Conservation (phyloP, 2,329 filamentous ascomycete genomes). For the Aspergillus spinulosporus region DNA sequence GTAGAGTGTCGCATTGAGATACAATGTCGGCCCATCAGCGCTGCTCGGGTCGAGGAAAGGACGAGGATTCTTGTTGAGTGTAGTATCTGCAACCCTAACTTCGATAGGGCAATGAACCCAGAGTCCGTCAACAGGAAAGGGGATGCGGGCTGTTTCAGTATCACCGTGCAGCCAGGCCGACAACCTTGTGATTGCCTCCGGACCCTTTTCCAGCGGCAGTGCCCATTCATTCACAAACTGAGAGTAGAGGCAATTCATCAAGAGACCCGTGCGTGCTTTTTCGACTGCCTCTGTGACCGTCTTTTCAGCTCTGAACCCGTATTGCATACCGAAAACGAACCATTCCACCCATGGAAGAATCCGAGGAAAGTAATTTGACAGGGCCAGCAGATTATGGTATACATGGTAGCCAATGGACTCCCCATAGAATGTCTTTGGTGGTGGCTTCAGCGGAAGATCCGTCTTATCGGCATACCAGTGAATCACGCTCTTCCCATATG, state of each 20-base stretch:
- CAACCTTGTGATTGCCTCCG: constrained; percentile 79
- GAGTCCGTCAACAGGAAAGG: constrained; percentile 73
- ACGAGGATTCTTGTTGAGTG: constrained; percentile 50
- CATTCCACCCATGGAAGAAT: constrained; percentile 88
- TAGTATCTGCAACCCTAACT: constrained; percentile 79
- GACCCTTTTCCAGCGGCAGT: constrained; percentile 78
- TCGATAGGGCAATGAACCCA: constrained; percentile 90
- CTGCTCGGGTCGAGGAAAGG: constrained; percentile 73
- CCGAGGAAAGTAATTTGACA: constrained; percentile 74
- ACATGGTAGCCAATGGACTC: constrained; percentile 78
- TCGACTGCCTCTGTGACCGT: constrained; percentile 71
- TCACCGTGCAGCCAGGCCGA: constrained; percentile 83
- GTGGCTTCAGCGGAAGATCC: constrained; percentile 58
- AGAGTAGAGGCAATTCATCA: constrained; percentile 98
- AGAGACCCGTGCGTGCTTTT: constrained; percentile 72
- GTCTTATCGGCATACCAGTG: constrained; percentile 88
- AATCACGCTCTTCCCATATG: constrained; percentile 83
- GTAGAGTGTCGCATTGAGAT: constrained; percentile 88
- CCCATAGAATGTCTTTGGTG: constrained; percentile 75
- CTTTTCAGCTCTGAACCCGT: constrained; percentile 73
- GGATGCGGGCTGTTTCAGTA: constrained; percentile 69
- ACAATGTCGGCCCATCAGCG: constrained; percentile 70
- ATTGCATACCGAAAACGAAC: constrained; percentile 97
- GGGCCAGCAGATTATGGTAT: constrained; percentile 86
- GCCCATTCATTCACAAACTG: constrained; percentile 99